Evolutionary conservation across 768 basidiomycete species (phyloP), one percentile per base, ranked within the genome.

Genomic region (Sarcodon aspratus): DNA sequence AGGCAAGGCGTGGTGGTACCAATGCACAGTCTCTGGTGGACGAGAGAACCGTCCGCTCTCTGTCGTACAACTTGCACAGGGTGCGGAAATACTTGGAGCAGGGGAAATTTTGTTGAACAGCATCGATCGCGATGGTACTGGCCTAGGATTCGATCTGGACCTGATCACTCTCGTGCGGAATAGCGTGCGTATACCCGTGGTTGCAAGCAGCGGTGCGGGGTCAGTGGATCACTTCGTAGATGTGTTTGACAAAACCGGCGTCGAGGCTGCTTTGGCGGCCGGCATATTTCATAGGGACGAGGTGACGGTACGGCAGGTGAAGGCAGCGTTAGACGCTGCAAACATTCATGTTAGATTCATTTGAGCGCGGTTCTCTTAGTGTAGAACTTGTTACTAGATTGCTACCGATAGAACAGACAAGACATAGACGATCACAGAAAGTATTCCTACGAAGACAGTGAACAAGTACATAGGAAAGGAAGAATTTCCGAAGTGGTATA

Each of bases 1-100:
- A 47, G 82, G 79, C 38, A 82, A 79, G 60, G 83, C 80, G 38
- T 98, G 96, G 93, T 98, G 95, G 96, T 99, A 99, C 65, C 92
- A 94, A 62, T 98, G 96, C 65, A 98, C 96, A 9, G 87, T 97
- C 44, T 87, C 83, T 1, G 95, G 96, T 36, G 96, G 96, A 11
- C 81, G 96, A 32, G 86, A 92, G 61, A 55, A 71, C 18, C 80
- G 92, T 10, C 80, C 79, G 34, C 66, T 99, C 33, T 96, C 95
- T 11, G 95, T 82, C 38, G 79, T 90, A 17, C 82, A 98, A 65
- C 79, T 99, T n/a, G 90, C 87, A 13, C 71, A 79, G 50, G 96
- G 95, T 10, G 91, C 82, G n/a, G 91, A 96, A 62, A 62, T 62
- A 36, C 77, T 99, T 12, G 96, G 96, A 3, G 94, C 96, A 0